Evolutionary conservation across 75 land plant genomes (phyloP).

Genomic region (Gnetum montanum): DNA sequence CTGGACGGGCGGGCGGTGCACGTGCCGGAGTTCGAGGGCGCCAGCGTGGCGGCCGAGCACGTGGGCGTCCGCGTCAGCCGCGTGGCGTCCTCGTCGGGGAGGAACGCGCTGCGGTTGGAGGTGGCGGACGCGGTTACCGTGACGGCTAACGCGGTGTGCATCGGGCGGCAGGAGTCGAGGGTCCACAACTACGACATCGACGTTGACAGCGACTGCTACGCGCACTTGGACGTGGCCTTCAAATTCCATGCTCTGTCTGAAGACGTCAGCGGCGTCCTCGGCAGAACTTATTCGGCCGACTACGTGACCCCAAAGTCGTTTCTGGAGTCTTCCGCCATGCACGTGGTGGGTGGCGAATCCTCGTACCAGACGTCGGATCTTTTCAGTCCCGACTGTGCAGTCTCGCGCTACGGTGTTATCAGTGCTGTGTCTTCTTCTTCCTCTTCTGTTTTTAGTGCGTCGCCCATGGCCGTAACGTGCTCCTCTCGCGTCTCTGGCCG

Average conservation of each 20-base stretch:
- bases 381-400: constrained; percentile 38
- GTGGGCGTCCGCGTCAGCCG: constrained; percentile 7
- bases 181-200: too few relatives aligned
- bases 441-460: too few relatives aligned
- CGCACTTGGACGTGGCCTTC: constrained; percentile 24
- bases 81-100: constrained; percentile 9
- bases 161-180: constrained; percentile 12
- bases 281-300: constrained; percentile 42
- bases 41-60: too few relatives aligned
- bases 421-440: too few relatives aligned
- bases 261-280: constrained; percentile 53
- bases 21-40: too few relatives aligned
- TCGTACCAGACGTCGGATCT: constrained; percentile 23
- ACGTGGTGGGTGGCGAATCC: constrained; percentile 52
- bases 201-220: constrained; percentile 15
- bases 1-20: too few relatives aligned
- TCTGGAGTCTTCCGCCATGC: constrained; percentile 40
- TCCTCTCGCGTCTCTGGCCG: too few relatives aligned
- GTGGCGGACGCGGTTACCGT: constrained; percentile 4
- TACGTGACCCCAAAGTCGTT: constrained; percentile 42
- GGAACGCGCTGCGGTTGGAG: not conserved
- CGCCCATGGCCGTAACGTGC: too few relatives aligned
- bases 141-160: constrained; percentile 8
- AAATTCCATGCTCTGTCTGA: constrained; percentile 38
- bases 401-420: too few relatives aligned